Evolutionary conservation across 352 stramenopile species (phyloP).

Genomic region (Aphanomyces euteiches): DNA sequence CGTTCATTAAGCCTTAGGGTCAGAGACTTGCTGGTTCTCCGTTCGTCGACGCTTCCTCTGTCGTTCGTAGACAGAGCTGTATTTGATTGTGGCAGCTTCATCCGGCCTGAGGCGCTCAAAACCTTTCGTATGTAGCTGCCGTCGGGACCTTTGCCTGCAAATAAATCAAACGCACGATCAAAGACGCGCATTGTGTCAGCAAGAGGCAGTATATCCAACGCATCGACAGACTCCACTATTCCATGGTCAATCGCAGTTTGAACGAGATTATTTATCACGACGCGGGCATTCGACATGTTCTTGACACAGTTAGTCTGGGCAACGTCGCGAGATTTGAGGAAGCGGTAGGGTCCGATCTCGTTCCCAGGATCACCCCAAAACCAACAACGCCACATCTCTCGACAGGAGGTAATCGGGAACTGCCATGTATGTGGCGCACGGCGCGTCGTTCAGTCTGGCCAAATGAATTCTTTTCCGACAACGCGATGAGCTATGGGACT

Average conservation of each 20-base stretch:
- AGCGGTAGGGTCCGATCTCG: not conserved
- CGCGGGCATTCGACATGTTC: not conserved
- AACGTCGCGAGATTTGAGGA: not conserved
- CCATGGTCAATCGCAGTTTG: not conserved
- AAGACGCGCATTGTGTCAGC: not conserved
- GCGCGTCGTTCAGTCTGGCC: not conserved
- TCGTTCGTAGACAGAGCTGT: slow-evolving; percentile 3
- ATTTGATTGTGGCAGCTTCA: not conserved
- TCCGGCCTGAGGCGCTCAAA: not conserved
- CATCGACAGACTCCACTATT: not conserved
- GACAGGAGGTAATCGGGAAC: not conserved
- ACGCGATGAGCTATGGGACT: not conserved
- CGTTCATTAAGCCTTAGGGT: no score
- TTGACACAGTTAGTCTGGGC: not conserved
- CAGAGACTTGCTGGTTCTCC: no score
- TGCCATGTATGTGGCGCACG: not conserved
- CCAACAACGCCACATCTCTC: not conserved
- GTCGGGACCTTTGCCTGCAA: not conserved
- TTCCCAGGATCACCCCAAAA: not conserved
- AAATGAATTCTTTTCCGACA: slow-evolving; percentile 5
- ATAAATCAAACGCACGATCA: not conserved
- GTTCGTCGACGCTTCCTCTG: not conserved
- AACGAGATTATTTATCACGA: not conserved
- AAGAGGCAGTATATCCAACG: not conserved
- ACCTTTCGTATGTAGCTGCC: not conserved